Conservation (phyloP, 192 early-diverging fungal species). For the Obelidium mucronatum region DNA sequence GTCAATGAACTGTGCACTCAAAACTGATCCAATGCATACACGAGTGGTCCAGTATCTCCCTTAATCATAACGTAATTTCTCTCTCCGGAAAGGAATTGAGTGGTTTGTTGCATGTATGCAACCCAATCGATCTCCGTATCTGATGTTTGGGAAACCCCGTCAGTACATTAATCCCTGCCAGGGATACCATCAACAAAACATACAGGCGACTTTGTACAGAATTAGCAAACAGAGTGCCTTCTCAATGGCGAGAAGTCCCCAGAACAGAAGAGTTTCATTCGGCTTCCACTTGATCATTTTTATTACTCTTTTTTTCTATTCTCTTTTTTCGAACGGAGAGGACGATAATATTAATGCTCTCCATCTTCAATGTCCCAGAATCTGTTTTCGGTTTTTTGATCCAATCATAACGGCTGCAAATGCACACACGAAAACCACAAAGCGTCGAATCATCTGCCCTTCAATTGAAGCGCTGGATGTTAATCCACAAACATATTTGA, state of each 20-base stretch:
- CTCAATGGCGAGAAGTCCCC: constrained; percentile 3
- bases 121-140: constrained; percentile 98
- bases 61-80: constrained; percentile 78
- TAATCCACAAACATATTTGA: background rate
- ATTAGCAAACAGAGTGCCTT: constrained; percentile 17
- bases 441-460: background rate
- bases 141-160: constrained; percentile 1
- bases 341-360: too few relatives aligned
- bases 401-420: too few relatives aligned
- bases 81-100: constrained; percentile 79
- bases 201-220: constrained; percentile 11
- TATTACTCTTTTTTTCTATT: too few relatives aligned
- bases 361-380: too few relatives aligned
- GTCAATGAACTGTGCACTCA: too few relatives aligned
- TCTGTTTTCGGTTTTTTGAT: too few relatives aligned
- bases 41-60: constrained; percentile 93
- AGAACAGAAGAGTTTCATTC: background rate
- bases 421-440: background rate
- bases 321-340: too few relatives aligned
- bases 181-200: background rate
- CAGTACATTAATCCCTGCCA: background rate
- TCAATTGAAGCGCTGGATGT: background rate
- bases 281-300: background rate
- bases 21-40: constrained; percentile 62
- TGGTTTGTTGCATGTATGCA: constrained; percentile 95